Base-by-base conservation (phyloP, 78 protist genomes). In the Paulinella micropora region DNA sequence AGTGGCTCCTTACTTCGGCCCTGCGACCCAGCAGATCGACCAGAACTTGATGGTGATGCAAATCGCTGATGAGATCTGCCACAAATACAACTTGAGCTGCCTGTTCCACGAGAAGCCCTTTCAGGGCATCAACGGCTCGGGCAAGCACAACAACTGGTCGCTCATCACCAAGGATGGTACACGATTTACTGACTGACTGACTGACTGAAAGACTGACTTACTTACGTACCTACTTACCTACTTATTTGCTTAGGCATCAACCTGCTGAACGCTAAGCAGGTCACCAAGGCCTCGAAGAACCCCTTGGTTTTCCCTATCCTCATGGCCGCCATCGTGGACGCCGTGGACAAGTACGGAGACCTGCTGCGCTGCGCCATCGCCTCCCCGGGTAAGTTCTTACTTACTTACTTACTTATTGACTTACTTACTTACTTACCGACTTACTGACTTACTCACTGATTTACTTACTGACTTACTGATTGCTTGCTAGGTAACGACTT, bases 101-200 rank as follows among this genome's bases (percentile, higher is more conserved):
- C 92, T 96, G 31, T 64, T 94, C 83, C 98, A 96, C 39, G 98
- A 96, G 93, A 96, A 96, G 93, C 98, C 98, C 69, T 96, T 95
- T 86, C 93, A 91, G 31, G 87, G 39, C 41, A 90, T 96, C 94
- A 96, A 96, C 88, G 98, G 98, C 29, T 88, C 93, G 0, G 98
- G 98, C 86, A 96, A 96, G 94, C 98, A 96, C 92, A 93, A 93
- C 95, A 96, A 96, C 94, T 95, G 95, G 95, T 90, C 93, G 39
- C 39, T 93, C 36, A 90, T 79, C 69, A 91, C 95, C 79, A 29
- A 0, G 32, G 88, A 83, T 0, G 96, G 96, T 32, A n/a, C n/a
- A n/a, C n/a, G n/a, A n/a, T n/a, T n/a, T n/a, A n/a, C n/a, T n/a
- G n/a, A n/a, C n/a, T n/a, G n/a, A n/a, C n/a, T n/a, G n/a, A n/a